Percentiles rank a stretch among this genome's conserved stretches.
Evolutionary conservation across 1,139 yeast genomes (phyloP).

Genomic region (Debaryomyces coudertii): DNA sequence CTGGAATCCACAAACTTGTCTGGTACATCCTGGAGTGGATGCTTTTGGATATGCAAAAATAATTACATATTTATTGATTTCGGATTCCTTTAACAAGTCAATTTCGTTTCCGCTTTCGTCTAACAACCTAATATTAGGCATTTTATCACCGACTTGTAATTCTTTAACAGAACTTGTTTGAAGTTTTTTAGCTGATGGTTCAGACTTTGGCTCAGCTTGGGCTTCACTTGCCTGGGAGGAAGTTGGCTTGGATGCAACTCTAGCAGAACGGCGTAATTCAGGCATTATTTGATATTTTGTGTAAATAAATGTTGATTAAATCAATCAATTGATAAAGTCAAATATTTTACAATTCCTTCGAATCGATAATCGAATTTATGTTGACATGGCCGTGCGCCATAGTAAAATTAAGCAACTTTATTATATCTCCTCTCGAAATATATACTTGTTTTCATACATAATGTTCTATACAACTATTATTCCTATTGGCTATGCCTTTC

Average conservation of each 20-base stretch:
- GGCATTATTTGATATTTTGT: slow-evolving; percentile 34
- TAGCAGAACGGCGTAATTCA: slow-evolving; percentile 57
- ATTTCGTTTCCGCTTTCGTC: slow-evolving; percentile 72
- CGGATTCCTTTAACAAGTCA: slow-evolving; percentile 50
- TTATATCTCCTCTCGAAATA: not conserved
- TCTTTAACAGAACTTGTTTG: slow-evolving; percentile 21
- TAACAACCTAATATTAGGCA: slow-evolving; percentile 65
- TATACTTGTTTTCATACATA: not conserved
- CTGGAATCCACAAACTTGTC: slow-evolving; percentile 90
- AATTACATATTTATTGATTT: slow-evolving; percentile 54
- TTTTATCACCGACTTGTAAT: slow-evolving; percentile 63
- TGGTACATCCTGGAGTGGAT: slow-evolving; percentile 92
- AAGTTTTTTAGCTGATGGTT: slow-evolving; percentile 14
- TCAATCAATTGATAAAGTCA: slow-evolving; percentile 3
- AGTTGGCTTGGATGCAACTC: slow-evolving; percentile 36
- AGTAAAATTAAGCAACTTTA: slow-evolving; percentile 1
- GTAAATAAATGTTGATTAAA: not conserved
- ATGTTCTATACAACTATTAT: not conserved
- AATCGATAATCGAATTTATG: not conserved
- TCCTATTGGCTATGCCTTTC: not conserved
- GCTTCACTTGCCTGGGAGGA: slow-evolving; percentile 3
- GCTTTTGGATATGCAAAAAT: slow-evolving; percentile 90
- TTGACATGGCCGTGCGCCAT: not conserved
- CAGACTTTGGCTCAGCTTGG: slow-evolving; percentile 11
- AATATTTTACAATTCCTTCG: not conserved